Percentiles rank a stretch among this genome's conserved stretches.
These are phyloP conservation scores for Leucocoprinus leucothites DNA, from an alignment of 768 basidiomycete genomes.

Conservation along the genomic window DNA sequence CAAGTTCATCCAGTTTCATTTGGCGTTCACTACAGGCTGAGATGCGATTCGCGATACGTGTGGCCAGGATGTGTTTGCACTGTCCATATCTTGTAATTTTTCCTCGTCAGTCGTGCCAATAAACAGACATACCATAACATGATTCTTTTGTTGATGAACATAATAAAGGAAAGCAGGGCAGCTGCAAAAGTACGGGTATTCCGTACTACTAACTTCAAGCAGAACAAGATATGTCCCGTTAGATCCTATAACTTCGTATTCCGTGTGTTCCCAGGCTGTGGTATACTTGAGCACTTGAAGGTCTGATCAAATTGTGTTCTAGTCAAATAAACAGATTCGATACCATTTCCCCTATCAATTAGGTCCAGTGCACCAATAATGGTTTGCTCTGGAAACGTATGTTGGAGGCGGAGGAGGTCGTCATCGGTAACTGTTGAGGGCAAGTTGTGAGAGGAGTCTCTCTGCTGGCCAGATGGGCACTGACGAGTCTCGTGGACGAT, in stretches of 20 bases:
- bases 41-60: slow-evolving; percentile 54
- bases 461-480: neutral
- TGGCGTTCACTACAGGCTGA: slow-evolving; percentile 48
- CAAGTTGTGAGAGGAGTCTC: neutral
- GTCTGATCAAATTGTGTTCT: neutral
- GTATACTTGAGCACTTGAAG: slow-evolving; percentile 56
- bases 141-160: slow-evolving; percentile 55
- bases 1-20: slow-evolving; percentile 46
- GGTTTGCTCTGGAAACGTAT: slow-evolving; percentile 59
- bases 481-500: neutral
- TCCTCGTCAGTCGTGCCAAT: neutral
- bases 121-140: slow-evolving; percentile 53
- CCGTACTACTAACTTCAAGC: slow-evolving; percentile 37
- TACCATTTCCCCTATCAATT: slow-evolving; percentile 70
- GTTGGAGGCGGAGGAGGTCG: slow-evolving; percentile 49
- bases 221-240: slow-evolving; percentile 59
- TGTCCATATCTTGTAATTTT: slow-evolving; percentile 22
- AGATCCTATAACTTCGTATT: slow-evolving; percentile 70
- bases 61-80: slow-evolving; percentile 83
- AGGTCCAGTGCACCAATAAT: slow-evolving; percentile 73
- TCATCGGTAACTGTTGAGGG: slow-evolving; percentile 38
- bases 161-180: slow-evolving; percentile 72
- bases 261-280: slow-evolving; percentile 51
- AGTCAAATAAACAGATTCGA: neutral
- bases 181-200: slow-evolving; percentile 58